Base-by-base conservation (phyloP, 345 rosid species). In the Microcos paniculata region DNA sequence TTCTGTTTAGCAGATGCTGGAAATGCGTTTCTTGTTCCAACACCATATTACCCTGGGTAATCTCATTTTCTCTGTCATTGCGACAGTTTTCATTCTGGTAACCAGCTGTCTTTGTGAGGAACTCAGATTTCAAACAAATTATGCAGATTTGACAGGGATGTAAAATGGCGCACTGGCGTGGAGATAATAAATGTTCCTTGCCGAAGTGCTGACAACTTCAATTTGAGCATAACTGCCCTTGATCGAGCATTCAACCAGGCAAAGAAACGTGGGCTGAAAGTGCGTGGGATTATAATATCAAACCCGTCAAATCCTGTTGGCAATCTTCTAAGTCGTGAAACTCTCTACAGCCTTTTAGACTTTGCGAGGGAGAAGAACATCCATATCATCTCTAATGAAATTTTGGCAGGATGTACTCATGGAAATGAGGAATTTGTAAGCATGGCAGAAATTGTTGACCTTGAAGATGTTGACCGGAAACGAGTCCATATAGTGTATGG, bases 1-100 rank as follows among this genome's bases (percentile, higher is more conserved):
- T 95, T 91, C 86, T 91, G 97, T 79, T 76, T 95, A 75, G 99
- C 98, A 35, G 99, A 95, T 87, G 77, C 88, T 23, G 99, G 98
- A 78, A 95, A 93, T 79, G 98, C 98, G 56, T 93, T 93, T 78
- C 97, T 95, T 19, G 90, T 95, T 70, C 99, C 98, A 18, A 91
- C 99, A 4, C 99, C 98, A 1, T 90, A 87, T 74, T 72, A 81
- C 46, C 96, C 99, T 0, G 85, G 93, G 99, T 95, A 91, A 73
- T 16, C 5, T 24, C 48, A 43, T 71, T 49, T 30, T 30, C 3
- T 46, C 46, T 28, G 19, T 7, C 14, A 24, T 68, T 59, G 26
- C 7, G 19, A 69, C 42, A 21, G 71, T 51, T 63, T 58, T 74
- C 72, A 30, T 49, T 66, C 18, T 4, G 35, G 58, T 52, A 63